phyloP scores from a whole-genome alignment of 2,329 filamentous ascomycete species.

The Paramyrothecium sp. region DNA sequence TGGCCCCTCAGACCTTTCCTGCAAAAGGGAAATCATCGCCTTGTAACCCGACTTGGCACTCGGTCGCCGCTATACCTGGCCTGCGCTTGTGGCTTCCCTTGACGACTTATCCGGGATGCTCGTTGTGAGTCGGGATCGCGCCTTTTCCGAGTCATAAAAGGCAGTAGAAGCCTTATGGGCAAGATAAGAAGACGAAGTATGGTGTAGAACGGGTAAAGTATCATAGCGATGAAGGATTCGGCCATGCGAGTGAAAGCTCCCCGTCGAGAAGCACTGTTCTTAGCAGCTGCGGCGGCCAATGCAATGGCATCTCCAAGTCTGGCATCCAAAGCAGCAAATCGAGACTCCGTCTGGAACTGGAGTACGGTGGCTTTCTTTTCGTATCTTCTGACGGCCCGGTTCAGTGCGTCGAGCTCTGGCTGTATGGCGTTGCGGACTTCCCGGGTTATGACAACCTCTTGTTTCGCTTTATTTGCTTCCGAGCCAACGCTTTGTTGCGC shows the following conservation, averaged over 20 bases:
- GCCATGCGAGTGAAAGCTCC: constrained; percentile 35
- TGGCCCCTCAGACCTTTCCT: too few species aligned
- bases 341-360: constrained; percentile 72
- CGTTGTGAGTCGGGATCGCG: constrained; percentile 23
- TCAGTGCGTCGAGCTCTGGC: constrained; percentile 83
- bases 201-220: constrained; percentile 41
- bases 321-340: constrained; percentile 69
- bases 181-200: constrained; percentile 37
- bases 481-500: constrained; percentile 23
- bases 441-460: constrained; percentile 42
- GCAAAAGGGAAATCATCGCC: constrained; percentile 14
- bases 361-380: constrained; percentile 83
- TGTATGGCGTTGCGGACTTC: constrained; percentile 68
- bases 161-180: constrained; percentile 38
- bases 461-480: constrained; percentile 33
- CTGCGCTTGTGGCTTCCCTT: constrained; percentile 20
- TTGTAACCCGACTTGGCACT: constrained; percentile 30
- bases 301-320: constrained; percentile 75
- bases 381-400: constrained; percentile 83
- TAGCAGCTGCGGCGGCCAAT: constrained; percentile 74
- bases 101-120: constrained; percentile 18
- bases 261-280: constrained; percentile 38
- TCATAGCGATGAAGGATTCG: constrained; percentile 30
- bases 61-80: constrained; percentile 33
- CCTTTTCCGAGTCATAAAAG: constrained; percentile 29